phyloP scores from a whole-genome alignment of 805 yeast genomes.

The Candida chilensis region DNA sequence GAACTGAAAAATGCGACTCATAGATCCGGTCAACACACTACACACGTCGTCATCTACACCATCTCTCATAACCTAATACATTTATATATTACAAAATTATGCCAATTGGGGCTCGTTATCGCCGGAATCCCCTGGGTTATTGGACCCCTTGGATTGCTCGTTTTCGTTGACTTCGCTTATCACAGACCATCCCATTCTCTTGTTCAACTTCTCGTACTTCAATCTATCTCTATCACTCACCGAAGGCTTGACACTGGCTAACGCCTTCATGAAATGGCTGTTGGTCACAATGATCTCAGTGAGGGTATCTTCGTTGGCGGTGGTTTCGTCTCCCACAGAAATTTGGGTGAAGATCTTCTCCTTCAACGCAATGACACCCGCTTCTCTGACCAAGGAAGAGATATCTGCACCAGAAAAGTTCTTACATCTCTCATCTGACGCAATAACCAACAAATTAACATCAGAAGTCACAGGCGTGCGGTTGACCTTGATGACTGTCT shows the following conservation, averaged over 20 bases:
- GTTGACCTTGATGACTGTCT: conserved; percentile 62
- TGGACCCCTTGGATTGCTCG: conserved; percentile 2
- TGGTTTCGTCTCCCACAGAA: conserved; percentile 35
- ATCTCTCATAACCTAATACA: too few relatives aligned
- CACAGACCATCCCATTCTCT: conserved; percentile 64
- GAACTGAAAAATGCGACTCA: too few relatives aligned
- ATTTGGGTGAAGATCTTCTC: conserved; percentile 53
- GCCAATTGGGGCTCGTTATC: too few relatives aligned
- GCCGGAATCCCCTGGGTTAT: too few relatives aligned
- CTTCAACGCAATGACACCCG: conserved; percentile 84
- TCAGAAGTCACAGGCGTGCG: conserved; percentile 62
- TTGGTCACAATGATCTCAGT: conserved; percentile 44
- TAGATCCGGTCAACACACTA: too few relatives aligned
- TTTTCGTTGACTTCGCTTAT: conserved; percentile 21
- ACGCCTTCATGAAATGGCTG: conserved; percentile 64
- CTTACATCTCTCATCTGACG: conserved; percentile 71
- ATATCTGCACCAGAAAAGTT: conserved; percentile 96
- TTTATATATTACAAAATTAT: too few relatives aligned
- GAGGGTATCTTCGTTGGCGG: conserved; percentile 16
- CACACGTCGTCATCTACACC: too few relatives aligned
- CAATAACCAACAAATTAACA: conserved; percentile 55
- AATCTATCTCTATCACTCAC: conserved; percentile 79
- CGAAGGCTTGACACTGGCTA: conserved; percentile 75
- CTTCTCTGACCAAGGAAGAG: conserved; percentile 85
- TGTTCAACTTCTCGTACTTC: conserved; percentile 68